Evolutionary conservation across 2,329 filamentous ascomycete genomes (phyloP).

Genomic region (Dactylellina drechsleri): DNA sequence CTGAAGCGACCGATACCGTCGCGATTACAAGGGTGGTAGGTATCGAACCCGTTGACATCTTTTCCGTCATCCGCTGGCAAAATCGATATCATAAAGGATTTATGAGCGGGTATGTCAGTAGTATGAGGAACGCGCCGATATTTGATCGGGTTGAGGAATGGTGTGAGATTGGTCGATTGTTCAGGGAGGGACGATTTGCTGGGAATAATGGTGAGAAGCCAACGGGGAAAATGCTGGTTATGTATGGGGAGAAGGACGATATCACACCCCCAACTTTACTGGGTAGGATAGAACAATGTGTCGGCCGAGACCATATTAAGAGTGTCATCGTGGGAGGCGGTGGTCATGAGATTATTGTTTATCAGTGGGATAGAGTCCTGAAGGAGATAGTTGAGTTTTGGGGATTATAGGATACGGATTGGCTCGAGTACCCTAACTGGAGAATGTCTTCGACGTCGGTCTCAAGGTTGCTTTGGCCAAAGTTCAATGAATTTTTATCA

Average conservation of each 20-base stretch:
- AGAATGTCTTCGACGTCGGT: too few relatives aligned
- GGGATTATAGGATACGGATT: conserved; percentile 16
- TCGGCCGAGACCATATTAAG: conserved; percentile 52
- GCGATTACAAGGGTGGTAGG: conserved; percentile 57
- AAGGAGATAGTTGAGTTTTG: conserved; percentile 36
- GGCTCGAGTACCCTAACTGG: too few relatives aligned
- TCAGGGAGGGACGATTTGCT: conserved; percentile 63
- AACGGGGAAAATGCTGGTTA: conserved; percentile 69
- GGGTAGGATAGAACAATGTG: conserved; percentile 55
- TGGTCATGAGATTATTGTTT: conserved; percentile 53
- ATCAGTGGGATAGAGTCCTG: conserved; percentile 43
- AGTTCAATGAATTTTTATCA: too few relatives aligned
- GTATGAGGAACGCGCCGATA: conserved; percentile 76
- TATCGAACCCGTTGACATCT: conserved; percentile 68
- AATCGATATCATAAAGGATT: conserved; percentile 74
- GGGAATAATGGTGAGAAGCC: conserved; percentile 60
- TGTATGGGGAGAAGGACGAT: conserved; percentile 74
- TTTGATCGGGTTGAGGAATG: conserved; percentile 73
- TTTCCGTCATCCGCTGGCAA: conserved; percentile 76
- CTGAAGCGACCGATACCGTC: conserved; percentile 56
- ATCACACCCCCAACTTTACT: conserved; percentile 66
- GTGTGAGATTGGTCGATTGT: conserved; percentile 67
- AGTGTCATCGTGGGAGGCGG: conserved; percentile 46
- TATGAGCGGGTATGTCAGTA: conserved; percentile 75
- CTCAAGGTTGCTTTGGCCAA: too few relatives aligned